Evolutionary conservation across 2,329 filamentous ascomycete species (phyloP).

Genomic region (Penicillium palitans): DNA sequence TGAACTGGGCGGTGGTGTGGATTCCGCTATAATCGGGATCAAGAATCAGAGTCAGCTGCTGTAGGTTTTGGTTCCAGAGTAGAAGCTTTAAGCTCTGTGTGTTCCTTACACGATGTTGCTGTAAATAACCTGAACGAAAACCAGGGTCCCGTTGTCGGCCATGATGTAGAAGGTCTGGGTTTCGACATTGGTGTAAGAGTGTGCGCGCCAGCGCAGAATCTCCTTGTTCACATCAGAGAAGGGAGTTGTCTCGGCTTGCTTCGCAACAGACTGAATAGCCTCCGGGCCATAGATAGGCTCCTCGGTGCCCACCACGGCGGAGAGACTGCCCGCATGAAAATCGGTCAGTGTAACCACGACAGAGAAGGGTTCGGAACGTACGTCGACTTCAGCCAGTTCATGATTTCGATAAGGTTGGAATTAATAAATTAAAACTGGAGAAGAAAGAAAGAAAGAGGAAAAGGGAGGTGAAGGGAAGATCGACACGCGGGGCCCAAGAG

Average conservation of each 20-base stretch:
- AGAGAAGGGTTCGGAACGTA: slow-evolving; percentile 50
- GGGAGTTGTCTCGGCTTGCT: slow-evolving; percentile 73
- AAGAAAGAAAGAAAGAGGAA: slow-evolving; percentile 19
- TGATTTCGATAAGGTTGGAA: slow-evolving; percentile 54
- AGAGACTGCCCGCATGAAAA: slow-evolving; percentile 56
- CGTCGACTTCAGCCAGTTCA: slow-evolving; percentile 94
- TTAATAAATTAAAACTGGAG: slow-evolving; percentile 5
- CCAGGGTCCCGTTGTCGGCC: slow-evolving; percentile 73
- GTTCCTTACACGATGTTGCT: slow-evolving; percentile 84
- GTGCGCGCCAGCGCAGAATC: slow-evolving; percentile 77
- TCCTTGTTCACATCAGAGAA: slow-evolving; percentile 77
- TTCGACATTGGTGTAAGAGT: slow-evolving; percentile 87
- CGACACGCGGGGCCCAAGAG: slow-evolving; percentile 35
- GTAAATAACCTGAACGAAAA: slow-evolving; percentile 89
- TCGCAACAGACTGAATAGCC: slow-evolving; percentile 81
- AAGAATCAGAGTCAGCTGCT: slow-evolving; percentile 13
- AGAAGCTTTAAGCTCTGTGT: background rate
- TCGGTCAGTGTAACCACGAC: slow-evolving; percentile 40
- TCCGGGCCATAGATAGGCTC: slow-evolving; percentile 92
- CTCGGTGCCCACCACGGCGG: slow-evolving; percentile 87
- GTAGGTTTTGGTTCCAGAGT: background rate
- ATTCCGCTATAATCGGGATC: slow-evolving; percentile 64
- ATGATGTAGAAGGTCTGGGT: slow-evolving; percentile 93
- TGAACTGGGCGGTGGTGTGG: slow-evolving; percentile 89
- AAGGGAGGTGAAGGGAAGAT: slow-evolving; percentile 32